Percentiles rank a stretch among this genome's conserved stretches.
Evolutionary conservation across 331 rosid genomes (phyloP).

Genomic region (Pyracantha coccinea): DNA sequence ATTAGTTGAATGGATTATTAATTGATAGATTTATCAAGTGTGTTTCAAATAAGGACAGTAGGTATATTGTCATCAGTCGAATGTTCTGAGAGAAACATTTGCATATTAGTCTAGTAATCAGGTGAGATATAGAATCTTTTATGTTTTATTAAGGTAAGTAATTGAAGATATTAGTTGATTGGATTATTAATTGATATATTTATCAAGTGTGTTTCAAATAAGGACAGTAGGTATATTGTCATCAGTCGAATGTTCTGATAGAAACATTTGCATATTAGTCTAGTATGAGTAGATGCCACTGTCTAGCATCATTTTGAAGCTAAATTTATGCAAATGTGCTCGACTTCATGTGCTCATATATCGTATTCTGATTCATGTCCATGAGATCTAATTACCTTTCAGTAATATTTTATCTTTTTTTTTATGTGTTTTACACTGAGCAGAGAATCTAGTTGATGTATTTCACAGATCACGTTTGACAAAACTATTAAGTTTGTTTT

Average conservation of each 20-base stretch:
- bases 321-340: neutral
- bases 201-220: neutral
- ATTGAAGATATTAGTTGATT: neutral
- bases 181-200: neutral
- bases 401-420: no score
- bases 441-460: no score
- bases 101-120: slow-evolving; percentile 7
- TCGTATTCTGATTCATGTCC: neutral
- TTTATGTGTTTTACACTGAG: no score
- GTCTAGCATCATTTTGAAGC: neutral
- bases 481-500: no score
- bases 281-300: neutral
- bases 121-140: slow-evolving; percentile 32
- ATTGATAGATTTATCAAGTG: neutral
- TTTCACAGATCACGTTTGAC: no score
- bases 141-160: neutral
- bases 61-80: neutral
- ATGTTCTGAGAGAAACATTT: neutral
- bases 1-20: neutral
- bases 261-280: neutral
- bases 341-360: neutral
- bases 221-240: neutral
- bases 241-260: neutral
- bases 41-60: neutral
- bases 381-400: no score